Percentiles rank a stretch among this genome's conserved stretches.
phyloP scores from a whole-genome alignment of 768 basidiomycete genomes.

The Leccinum rimulosum region DNA sequence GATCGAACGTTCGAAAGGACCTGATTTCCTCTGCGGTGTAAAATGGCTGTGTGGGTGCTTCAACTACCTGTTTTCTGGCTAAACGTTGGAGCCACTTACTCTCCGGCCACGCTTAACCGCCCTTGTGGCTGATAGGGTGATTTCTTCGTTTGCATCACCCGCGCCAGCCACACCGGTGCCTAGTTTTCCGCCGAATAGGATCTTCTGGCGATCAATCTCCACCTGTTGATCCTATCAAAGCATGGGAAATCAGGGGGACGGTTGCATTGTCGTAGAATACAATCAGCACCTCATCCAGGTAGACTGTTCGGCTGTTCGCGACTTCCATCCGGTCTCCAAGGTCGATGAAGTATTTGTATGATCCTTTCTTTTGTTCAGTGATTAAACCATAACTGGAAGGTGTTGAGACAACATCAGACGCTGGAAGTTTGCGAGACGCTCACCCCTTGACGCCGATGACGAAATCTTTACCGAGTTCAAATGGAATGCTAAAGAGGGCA shows the following conservation, averaged over 20 bases:
- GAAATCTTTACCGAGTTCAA: conserved; percentile 72
- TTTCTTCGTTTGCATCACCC: conserved; percentile 37
- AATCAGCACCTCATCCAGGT: conserved; percentile 62
- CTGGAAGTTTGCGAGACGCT: conserved; percentile 21
- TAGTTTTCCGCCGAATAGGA: conserved; percentile 35
- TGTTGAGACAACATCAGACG: conserved; percentile 2
- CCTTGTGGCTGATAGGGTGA: conserved; percentile 37
- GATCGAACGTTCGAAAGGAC: conserved; percentile 76
- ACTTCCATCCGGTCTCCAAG: conserved; percentile 76
- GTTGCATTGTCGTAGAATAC: neutral
- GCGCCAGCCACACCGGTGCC: conserved; percentile 34
- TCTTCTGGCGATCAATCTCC: conserved; percentile 26
- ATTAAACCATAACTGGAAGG: conserved; percentile 76
- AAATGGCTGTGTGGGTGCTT: conserved; percentile 54
- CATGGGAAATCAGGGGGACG: conserved; percentile 4
- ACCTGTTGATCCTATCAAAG: conserved; percentile 26
- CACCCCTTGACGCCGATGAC: conserved; percentile 82
- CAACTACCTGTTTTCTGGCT: neutral
- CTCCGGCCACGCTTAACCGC: conserved; percentile 51
- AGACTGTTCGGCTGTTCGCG: conserved; percentile 64
- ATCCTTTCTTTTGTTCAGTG: conserved; percentile 82
- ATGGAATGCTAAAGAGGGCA: conserved; percentile 75
- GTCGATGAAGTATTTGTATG: conserved; percentile 81
- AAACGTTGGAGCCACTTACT: conserved; percentile 32
- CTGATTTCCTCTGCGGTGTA: conserved; percentile 82